phyloP scores from a whole-genome alignment of 2,329 filamentous ascomycete genomes.

The Xylariales sp. region DNA sequence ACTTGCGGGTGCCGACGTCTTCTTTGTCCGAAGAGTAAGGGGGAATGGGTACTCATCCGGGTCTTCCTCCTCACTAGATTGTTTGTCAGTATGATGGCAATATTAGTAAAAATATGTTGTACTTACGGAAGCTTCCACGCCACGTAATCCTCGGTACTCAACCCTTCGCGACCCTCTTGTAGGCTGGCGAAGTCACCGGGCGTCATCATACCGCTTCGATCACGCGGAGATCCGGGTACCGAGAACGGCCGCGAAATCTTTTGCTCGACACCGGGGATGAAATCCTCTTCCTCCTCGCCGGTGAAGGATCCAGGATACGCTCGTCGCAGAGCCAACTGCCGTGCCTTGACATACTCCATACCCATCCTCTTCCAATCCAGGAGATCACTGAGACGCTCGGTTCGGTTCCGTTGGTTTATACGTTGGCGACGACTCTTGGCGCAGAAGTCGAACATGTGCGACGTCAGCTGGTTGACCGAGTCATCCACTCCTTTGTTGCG shows the following conservation, averaged over 20 bases:
- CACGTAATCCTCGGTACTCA: constrained; percentile 96
- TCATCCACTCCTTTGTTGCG: constrained; percentile 94
- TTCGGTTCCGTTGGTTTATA: constrained; percentile 97
- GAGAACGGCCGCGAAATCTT: constrained; percentile 95
- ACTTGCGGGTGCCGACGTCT: constrained; percentile 32
- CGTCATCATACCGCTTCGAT: constrained; percentile 96
- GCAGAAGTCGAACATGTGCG: constrained; percentile 91
- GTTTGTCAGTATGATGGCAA: constrained; percentile 23
- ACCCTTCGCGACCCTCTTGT: constrained; percentile 87
- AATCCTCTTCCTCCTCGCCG: constrained; percentile 77
- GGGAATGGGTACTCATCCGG: constrained; percentile 65
- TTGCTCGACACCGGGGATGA: constrained; percentile 86
- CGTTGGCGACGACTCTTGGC: constrained; percentile 91
- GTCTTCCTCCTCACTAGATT: constrained; percentile 81
- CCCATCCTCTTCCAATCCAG: constrained; percentile 99
- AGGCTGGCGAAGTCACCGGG: constrained; percentile 95
- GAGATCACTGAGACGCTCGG: constrained; percentile 88
- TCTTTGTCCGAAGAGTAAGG: constrained; percentile 52
- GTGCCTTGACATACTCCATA: constrained; percentile 97
- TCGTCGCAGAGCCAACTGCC: constrained; percentile 83
- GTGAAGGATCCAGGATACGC: constrained; percentile 87
- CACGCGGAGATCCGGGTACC: constrained; percentile 86
- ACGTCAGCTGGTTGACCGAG: constrained; percentile 89
- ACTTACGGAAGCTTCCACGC: constrained; percentile 98
- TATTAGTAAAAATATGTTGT: background rate